Conservation (phyloP, 2,329 filamentous ascomycete species). For the Ascochyta lentis region DNA sequence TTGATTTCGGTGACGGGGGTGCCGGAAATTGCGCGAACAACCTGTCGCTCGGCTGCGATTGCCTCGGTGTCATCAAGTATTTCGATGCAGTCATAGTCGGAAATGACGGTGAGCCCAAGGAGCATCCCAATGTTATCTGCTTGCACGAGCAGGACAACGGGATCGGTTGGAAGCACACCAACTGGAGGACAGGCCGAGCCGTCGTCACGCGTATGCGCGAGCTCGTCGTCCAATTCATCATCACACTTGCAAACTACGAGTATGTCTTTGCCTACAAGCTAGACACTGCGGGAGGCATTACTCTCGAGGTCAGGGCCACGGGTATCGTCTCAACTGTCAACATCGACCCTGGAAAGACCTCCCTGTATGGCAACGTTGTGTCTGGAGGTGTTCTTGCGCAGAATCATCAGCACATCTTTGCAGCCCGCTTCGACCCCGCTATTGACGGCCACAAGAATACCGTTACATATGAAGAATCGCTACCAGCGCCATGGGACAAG, state of each 20-base stretch:
- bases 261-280: conserved; percentile 72
- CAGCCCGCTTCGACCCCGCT: conserved; percentile 64
- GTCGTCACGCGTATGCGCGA: conserved; percentile 68
- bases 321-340: conserved; percentile 69
- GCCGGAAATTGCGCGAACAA: conserved; percentile 73
- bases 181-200: conserved; percentile 68
- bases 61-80: conserved; percentile 71
- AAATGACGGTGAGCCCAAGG: conserved; percentile 61
- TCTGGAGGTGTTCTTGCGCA: conserved; percentile 69
- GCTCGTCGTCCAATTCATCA: conserved; percentile 71
- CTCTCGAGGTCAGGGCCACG: conserved; percentile 68
- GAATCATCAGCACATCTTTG: conserved; percentile 75
- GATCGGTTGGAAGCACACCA: conserved; percentile 74
- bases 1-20: conserved; percentile 74
- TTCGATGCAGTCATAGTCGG: conserved; percentile 65
- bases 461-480: conserved; percentile 62
- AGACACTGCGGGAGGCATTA: conserved; percentile 67
- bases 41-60: conserved; percentile 70
- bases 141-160: conserved; percentile 74
- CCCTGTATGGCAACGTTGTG: conserved; percentile 67
- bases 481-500: conserved; percentile 57
- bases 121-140: conserved; percentile 68
- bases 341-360: conserved; percentile 63
- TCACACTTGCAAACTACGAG: conserved; percentile 74
- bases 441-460: conserved; percentile 65